Base-by-base conservation (phyloP, 768 basidiomycete species). In the Harrya chromipes region DNA sequence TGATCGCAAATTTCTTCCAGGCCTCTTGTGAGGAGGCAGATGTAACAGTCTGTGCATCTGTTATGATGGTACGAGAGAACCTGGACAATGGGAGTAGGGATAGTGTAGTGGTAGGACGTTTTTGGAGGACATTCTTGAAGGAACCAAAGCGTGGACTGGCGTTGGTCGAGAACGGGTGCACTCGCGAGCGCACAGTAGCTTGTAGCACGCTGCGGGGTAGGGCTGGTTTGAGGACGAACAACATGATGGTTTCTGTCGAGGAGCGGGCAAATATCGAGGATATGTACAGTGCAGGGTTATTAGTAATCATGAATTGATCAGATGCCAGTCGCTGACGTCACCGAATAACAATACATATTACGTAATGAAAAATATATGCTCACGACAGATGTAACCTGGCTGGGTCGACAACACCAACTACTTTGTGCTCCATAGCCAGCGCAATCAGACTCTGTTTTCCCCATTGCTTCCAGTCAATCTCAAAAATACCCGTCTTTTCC, bases 401-500 rank as follows among this genome's bases (percentile, higher is more conserved):
- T 27, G 81, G 69, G 62, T 90, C 86, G 40, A 88, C 73, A 29
- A 90, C 74, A 6, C 79, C 85, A n/a, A 88, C 85, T 31, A 76
- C 69, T 45, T 76, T 75, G 52, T 80, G 81, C 65, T 87, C 85
- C 59, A 90, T 68, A 17, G 85, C 84, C 56, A 90, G 62, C 5
- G 85, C 84, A 59, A 90, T 74, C 33, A 87, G 75, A 63, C 84
- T 81, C 35, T 78, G 63, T 11, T 70, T 64, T 24, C 68, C 74
- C 53, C 75, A 74, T 33, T 71, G 72, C 64, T 83, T 84, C 87
- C 87, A 90, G 60, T 82, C 83, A 49, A 88, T 81, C 65, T 89
- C 87, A 55, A 86, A 90, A 20, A 90, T 77, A 8, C 84, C 82
- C 10, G 79, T 81, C 57, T 77, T 82, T 29, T 80, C 79, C 24